Percentiles rank a stretch among this genome's conserved stretches.
Conservation (phyloP, 495 filamentous ascomycete species). For the Bacidia rubella region DNA sequence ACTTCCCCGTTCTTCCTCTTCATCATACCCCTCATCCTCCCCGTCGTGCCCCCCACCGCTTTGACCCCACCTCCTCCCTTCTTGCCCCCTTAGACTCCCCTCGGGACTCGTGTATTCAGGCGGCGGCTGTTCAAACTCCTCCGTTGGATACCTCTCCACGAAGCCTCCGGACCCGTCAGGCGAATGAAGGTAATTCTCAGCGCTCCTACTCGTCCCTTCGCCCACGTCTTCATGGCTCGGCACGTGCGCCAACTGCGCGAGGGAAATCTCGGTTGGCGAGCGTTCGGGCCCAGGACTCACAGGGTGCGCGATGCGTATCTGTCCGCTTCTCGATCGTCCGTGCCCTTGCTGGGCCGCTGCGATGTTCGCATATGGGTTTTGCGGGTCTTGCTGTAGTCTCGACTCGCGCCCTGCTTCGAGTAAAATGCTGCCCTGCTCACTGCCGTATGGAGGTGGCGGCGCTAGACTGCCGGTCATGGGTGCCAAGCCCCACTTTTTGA, state of each 20-base stretch:
- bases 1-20: neutral
- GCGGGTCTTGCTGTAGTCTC: slow-evolving; percentile 27
- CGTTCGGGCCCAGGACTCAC: slow-evolving; percentile 81
- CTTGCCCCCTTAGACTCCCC: slow-evolving; percentile 29
- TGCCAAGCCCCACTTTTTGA: slow-evolving; percentile 97
- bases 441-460: slow-evolving; percentile 91
- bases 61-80: slow-evolving; percentile 40
- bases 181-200: slow-evolving; percentile 17
- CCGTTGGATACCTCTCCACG: slow-evolving; percentile 21
- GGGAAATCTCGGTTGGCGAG: slow-evolving; percentile 91
- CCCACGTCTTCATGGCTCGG: slow-evolving; percentile 60
- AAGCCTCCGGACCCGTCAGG: slow-evolving; percentile 22
- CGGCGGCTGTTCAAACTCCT: slow-evolving; percentile 34
- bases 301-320: slow-evolving; percentile 51
- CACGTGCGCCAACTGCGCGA: slow-evolving; percentile 62
- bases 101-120: slow-evolving; percentile 66
- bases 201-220: slow-evolving; percentile 56
- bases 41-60: slow-evolving; percentile 23
- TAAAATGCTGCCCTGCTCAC: slow-evolving; percentile 87
- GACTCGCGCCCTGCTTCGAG: slow-evolving; percentile 73
- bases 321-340: slow-evolving; percentile 29
- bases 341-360: slow-evolving; percentile 29
- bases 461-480: slow-evolving; percentile 92
- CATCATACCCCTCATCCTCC: slow-evolving; percentile 20
- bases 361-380: neutral